phyloP scores from a whole-genome alignment of 2,329 filamentous ascomycete genomes.

The Paecilomyces variotii region DNA sequence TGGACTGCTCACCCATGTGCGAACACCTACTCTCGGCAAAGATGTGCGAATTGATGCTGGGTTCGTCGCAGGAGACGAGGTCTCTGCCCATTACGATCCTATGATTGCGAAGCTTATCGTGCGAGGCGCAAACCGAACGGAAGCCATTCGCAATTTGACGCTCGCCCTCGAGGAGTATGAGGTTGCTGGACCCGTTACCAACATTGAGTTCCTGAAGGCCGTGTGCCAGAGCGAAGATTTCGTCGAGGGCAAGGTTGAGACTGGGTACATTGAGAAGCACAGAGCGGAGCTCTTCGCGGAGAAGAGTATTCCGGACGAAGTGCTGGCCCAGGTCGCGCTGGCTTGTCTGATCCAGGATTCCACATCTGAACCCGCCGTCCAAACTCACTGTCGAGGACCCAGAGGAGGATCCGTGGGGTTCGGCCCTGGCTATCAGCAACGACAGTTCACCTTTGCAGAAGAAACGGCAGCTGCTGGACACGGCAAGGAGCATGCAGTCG shows the following conservation, averaged over 20 bases:
- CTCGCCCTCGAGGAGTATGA: slow-evolving; percentile 81
- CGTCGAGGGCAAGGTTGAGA: slow-evolving; percentile 81
- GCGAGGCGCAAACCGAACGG: slow-evolving; percentile 66
- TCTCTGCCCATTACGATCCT: slow-evolving; percentile 91
- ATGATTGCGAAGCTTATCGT: slow-evolving; percentile 99
- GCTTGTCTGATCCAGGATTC: slow-evolving; percentile 54
- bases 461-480: slow-evolving; percentile 38
- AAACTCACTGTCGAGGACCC: slow-evolving; percentile 14
- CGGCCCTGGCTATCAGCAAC: slow-evolving; percentile 54
- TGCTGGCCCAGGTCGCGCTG: slow-evolving; percentile 79
- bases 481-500: slow-evolving; percentile 37
- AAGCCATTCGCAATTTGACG: slow-evolving; percentile 74
- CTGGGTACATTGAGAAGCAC: slow-evolving; percentile 91
- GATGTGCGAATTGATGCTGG: slow-evolving; percentile 88
- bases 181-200: slow-evolving; percentile 85
- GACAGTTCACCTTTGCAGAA: slow-evolving; percentile 51
- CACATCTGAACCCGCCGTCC: slow-evolving; percentile 17
- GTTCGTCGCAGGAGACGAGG: slow-evolving; percentile 82
- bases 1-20: slow-evolving; percentile 74
- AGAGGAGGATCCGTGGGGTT: slow-evolving; percentile 46
- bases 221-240: slow-evolving; percentile 77
- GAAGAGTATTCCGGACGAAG: slow-evolving; percentile 56
- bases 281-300: slow-evolving; percentile 67
- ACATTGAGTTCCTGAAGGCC: slow-evolving; percentile 92
- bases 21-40: slow-evolving; percentile 59